Conservation (phyloP, 2,329 filamentous ascomycete genomes). For the Fusarium beomiforme region DNA sequence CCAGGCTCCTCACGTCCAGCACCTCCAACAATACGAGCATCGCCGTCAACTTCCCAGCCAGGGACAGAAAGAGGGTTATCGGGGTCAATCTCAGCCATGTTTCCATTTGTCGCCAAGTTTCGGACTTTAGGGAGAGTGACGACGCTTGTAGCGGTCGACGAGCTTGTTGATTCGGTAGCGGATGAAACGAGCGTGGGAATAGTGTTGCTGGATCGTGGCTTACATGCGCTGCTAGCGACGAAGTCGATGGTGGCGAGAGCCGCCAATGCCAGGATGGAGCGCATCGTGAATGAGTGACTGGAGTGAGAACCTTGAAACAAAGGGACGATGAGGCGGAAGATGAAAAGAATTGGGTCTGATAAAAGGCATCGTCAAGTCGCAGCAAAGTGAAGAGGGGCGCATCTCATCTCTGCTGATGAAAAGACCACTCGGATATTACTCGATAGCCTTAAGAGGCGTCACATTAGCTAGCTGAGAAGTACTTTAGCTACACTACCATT, state of each 20-base stretch:
- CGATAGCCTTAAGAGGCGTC: background rate
- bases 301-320: accelerated
- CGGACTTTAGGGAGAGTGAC: background rate
- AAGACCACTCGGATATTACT: background rate
- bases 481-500: background rate
- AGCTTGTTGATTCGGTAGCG: background rate
- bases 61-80: background rate
- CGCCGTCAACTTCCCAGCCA: background rate
- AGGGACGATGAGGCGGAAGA: accelerated
- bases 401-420: background rate
- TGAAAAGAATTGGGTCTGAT: background rate
- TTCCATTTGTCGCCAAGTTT: slow-evolving; percentile 2
- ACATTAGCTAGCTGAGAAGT: accelerated
- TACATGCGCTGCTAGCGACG: background rate
- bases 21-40: slow-evolving; percentile 1
- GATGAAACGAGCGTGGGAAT: background rate
- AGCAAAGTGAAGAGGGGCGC: background rate
- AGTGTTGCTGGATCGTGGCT: background rate
- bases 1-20: background rate
- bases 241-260: background rate
- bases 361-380: background rate
- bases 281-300: background rate
- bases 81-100: slow-evolving; percentile 1
- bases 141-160: background rate
- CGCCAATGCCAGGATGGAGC: background rate